Percentiles rank a stretch among this genome's conserved stretches.
Evolutionary conservation across 371 early-diverging fungal species (phyloP).

Genomic region (Rhizopus stolonifer): DNA sequence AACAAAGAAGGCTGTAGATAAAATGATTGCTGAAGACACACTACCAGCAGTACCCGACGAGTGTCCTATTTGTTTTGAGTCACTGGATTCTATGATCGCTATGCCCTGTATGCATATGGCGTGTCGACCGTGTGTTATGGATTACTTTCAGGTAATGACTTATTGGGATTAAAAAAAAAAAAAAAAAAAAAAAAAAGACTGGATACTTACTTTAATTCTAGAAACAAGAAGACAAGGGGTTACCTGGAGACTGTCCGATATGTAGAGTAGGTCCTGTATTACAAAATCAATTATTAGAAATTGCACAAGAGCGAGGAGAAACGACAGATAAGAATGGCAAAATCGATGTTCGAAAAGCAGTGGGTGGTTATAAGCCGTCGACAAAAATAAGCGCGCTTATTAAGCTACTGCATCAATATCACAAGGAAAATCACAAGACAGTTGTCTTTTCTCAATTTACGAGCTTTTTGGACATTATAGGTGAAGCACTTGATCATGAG

Average conservation of each 20-base stretch:
- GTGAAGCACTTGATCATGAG: slow-evolving; percentile 51
- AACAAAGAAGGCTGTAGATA: background rate
- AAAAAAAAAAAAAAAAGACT: no score
- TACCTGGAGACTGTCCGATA: slow-evolving; percentile 60
- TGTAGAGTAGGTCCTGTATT: slow-evolving; percentile 56
- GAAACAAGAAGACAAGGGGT: slow-evolving; percentile 55
- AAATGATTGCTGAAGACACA: background rate
- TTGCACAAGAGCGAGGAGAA: slow-evolving; percentile 21
- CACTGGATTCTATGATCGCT: slow-evolving; percentile 50
- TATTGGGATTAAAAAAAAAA: background rate
- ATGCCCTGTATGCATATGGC: slow-evolving; percentile 69
- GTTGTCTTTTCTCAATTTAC: slow-evolving; percentile 91
- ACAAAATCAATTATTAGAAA: slow-evolving; percentile 53
- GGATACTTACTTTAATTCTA: slow-evolving; percentile 8
- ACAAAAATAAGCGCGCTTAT: slow-evolving; percentile 69
- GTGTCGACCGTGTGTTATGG: slow-evolving; percentile 62
- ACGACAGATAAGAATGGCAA: background rate
- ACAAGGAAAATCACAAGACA: slow-evolving; percentile 39
- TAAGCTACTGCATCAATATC: slow-evolving; percentile 38
- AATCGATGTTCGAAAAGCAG: slow-evolving; percentile 42
- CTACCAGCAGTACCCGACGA: slow-evolving; percentile 18
- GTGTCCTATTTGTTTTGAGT: slow-evolving; percentile 41
- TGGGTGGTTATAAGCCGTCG: slow-evolving; percentile 53
- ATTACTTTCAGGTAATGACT: slow-evolving; percentile 56
- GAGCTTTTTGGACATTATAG: slow-evolving; percentile 67